Evolutionary conservation across 805 yeast species (phyloP), one percentile per base, ranked within the genome.

Genomic region (Kazachstania bromeliacearum): DNA sequence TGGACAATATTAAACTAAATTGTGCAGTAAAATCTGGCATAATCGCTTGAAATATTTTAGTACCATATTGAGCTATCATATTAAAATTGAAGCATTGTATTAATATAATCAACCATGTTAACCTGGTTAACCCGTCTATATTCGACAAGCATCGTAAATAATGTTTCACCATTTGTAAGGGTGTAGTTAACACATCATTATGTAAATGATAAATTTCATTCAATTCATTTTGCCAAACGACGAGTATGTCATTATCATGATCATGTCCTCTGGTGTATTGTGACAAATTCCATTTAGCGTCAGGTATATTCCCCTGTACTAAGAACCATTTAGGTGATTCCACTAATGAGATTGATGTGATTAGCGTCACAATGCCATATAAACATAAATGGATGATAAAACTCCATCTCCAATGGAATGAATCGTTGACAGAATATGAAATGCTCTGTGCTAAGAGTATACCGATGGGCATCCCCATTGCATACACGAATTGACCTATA

Each of bases 371-470:
- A 7, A 30, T 12, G 3, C 24, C 8, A n/a, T 32, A 14, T 5
- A 34, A 5, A 5, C 29, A n/a, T 8, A 25, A 8, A 8, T 31
- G 21, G 3, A 14, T 12, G 13, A 31, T 13, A 9, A 34, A 26
- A 8, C 33, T 34, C 37, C 37, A 35, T 28, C 41, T 38, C 41
- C 41, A 38, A 20, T 31, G 34, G 24, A 34, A 38, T 4, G 38
- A 30, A 20, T 38, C 33, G 12, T 25, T 18, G 9, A 38, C 22
- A 6, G 32, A 23, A 15, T 25, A 23, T 16, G 94, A 87, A 13
- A 81, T 54, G 4, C 74, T 39, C 58, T 85, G 95, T 1, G 94
- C 78, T 18, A 74, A 41, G 24, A 85, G 62, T 31, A 87, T 87
- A 0, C 96, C 95, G 17, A 77, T 43, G 46, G 84, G 31, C 4